Conservation (phyloP, 1,284 basidiomycete genomes). For the Violaceomyces palustris region DNA sequence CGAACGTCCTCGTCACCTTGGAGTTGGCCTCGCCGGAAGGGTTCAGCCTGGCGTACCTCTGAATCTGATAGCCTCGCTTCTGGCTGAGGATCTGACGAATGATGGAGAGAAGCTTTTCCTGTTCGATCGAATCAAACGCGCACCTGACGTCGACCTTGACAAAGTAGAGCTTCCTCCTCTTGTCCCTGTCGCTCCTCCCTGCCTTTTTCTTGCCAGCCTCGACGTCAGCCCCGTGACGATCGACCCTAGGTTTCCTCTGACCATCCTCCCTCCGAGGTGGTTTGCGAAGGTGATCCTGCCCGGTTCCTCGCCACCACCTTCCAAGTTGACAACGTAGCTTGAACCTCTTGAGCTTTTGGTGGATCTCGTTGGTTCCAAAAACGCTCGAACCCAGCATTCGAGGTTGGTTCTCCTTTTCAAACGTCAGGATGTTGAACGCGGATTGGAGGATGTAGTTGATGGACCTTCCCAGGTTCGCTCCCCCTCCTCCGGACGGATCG, state of each 20-base stretch:
- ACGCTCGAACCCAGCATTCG: slow-evolving; percentile 32
- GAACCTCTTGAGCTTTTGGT: slow-evolving; percentile 18
- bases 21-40: neutral
- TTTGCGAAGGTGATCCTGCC: too few relatives aligned
- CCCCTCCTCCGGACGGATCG: too few relatives aligned
- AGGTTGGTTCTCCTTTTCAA: slow-evolving; percentile 21
- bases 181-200: neutral
- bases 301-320: too few relatives aligned
- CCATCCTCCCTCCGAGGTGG: too few relatives aligned
- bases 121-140: slow-evolving; percentile 94
- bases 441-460: slow-evolving; percentile 80
- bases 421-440: slow-evolving; percentile 54
- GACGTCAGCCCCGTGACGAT: too few relatives aligned
- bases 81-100: slow-evolving; percentile 60
- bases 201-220: too few relatives aligned
- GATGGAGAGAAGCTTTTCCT: slow-evolving; percentile 75
- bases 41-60: slow-evolving; percentile 11
- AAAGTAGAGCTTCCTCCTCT: slow-evolving; percentile 62
- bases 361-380: slow-evolving; percentile 55
- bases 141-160: slow-evolving; percentile 93
- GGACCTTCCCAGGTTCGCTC: slow-evolving; percentile 57
- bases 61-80: slow-evolving; percentile 16
- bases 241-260: too few relatives aligned
- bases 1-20: slow-evolving; percentile 14
- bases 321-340: too few relatives aligned